Base-by-base conservation (phyloP, 2,329 filamentous ascomycete species). In the Diatrype stigma region DNA sequence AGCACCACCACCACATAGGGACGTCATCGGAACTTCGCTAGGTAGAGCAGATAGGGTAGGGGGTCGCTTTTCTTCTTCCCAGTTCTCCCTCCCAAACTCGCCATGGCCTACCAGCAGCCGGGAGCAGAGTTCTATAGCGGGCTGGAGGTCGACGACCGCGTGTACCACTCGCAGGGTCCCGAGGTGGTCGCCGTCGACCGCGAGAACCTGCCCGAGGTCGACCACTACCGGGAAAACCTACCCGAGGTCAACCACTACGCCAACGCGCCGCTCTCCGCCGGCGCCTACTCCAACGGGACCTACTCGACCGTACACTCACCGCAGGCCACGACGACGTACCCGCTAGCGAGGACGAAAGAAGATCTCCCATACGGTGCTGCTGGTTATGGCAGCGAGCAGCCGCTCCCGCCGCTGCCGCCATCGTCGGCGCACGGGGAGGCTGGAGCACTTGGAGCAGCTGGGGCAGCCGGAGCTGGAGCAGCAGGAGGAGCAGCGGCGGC, bases 221-320 rank as follows among this genome's bases (percentile, higher is more conserved):
- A 46, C 38, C 38, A 45, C 3, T 16, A 48, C 12, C n/a, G 14
- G 14, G 22, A 44, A 1, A 28, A 47, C 17, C 72, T 53, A 64
- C 73, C 51, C 64, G 69, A 32, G 73, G 74, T 50, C 76, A 75
- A 44, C 46, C 51, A 52, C 3, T 6, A 51, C 35, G 56, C 54
- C 34, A 48, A 42, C 45, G 47, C 47, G 45, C 35, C 47, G n/a
- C 17, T 52, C 32, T n/a, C 35, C 4, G 53, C 46, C 23, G 56
- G 55, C 23, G 55, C n/a, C 26, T 32, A 35, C 30, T 34, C 47
- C 11, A 19, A 11, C 26, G 22, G 16, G 22, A 6, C 19, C 22
- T 21, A 47, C 49, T 56, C 10, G 51, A 51, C 6, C 16, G 38
- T 17, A 45, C 34, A 32, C 30, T 28, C 42, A 23, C 35, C 22